phyloP scores from a whole-genome alignment of 805 yeast species.

The Sugiyamaella boreocaroliniensis region DNA sequence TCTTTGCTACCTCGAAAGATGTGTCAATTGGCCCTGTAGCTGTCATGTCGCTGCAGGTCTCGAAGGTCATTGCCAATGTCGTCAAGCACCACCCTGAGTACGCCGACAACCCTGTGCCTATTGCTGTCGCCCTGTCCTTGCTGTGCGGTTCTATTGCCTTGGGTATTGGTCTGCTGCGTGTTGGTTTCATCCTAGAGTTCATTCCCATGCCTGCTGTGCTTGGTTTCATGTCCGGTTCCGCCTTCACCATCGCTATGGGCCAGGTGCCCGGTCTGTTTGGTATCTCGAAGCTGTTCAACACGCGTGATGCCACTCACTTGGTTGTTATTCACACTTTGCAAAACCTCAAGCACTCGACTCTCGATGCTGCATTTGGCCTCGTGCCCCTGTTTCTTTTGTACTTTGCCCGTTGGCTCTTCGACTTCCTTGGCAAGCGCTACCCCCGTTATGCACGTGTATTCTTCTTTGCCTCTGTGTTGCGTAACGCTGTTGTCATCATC shows the following conservation, averaged over 20 bases:
- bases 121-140: slow-evolving; percentile 74
- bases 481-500: slow-evolving; percentile 76
- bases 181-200: slow-evolving; percentile 83
- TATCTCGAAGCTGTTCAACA: slow-evolving; percentile 52
- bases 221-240: slow-evolving; percentile 95
- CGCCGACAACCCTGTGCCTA: slow-evolving; percentile 43
- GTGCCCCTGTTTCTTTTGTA: slow-evolving; percentile 67
- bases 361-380: slow-evolving; percentile 87
- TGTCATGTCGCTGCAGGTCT: slow-evolving; percentile 83
- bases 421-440: slow-evolving; percentile 53
- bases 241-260: slow-evolving; percentile 72
- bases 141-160: slow-evolving; percentile 81
- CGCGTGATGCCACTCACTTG: slow-evolving; percentile 61
- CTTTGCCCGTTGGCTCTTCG: slow-evolving; percentile 60
- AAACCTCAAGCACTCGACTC: slow-evolving; percentile 57
- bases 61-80: slow-evolving; percentile 66
- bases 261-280: slow-evolving; percentile 89
- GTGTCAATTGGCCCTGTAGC: slow-evolving; percentile 97
- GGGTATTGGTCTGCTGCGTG: slow-evolving; percentile 73
- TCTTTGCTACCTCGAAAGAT: slow-evolving; percentile 93
- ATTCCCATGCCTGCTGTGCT: slow-evolving; percentile 87
- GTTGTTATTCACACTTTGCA: slow-evolving; percentile 69
- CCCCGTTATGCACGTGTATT: slow-evolving; percentile 51
- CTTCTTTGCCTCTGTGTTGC: slow-evolving; percentile 68
- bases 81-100: slow-evolving; percentile 41